phyloP scores from a whole-genome alignment of 2,329 filamentous ascomycete genomes.

The Colletotrichum nymphaeae region DNA sequence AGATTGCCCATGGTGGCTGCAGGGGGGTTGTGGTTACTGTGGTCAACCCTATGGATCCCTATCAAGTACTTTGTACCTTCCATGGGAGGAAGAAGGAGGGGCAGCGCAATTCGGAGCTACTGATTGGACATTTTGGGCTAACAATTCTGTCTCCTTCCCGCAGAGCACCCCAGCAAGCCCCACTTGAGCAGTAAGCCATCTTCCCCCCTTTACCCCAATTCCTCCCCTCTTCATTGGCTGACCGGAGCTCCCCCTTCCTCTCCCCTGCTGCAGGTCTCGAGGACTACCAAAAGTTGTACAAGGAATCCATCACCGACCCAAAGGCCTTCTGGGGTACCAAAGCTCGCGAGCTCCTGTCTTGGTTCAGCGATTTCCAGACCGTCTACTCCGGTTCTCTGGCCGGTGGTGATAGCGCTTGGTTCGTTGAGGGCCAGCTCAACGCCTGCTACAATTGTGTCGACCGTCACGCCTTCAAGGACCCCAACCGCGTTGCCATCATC shows the following conservation, averaged over 20 bases:
- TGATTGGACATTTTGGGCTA: conserved; percentile 39
- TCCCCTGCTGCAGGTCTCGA: conserved; percentile 62
- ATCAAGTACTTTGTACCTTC: no score
- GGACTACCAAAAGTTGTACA: conserved; percentile 76
- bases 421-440: conserved; percentile 91
- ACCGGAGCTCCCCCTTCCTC: conserved; percentile 28
- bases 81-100: conserved; percentile 26
- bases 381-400: conserved; percentile 81
- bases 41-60: no score
- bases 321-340: conserved; percentile 89
- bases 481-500: conserved; percentile 94
- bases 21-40: background rate
- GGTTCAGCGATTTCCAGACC: conserved; percentile 92
- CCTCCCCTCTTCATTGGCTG: conserved; percentile 24
- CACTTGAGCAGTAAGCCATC: conserved; percentile 69
- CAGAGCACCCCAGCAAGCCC: conserved; percentile 78
- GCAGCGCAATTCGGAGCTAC: conserved; percentile 18
- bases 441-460: conserved; percentile 98
- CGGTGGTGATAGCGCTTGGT: conserved; percentile 92
- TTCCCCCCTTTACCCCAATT: conserved; percentile 35
- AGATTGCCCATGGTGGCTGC: conserved; percentile 1
- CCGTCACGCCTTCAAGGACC: conserved; percentile 94
- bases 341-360: conserved; percentile 89
- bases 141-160: conserved; percentile 46
- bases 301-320: conserved; percentile 90